These are phyloP conservation scores for Macadamia tetraphylla DNA, from an alignment of 164 flowering plant genomes.

Conservation along the genomic window DNA sequence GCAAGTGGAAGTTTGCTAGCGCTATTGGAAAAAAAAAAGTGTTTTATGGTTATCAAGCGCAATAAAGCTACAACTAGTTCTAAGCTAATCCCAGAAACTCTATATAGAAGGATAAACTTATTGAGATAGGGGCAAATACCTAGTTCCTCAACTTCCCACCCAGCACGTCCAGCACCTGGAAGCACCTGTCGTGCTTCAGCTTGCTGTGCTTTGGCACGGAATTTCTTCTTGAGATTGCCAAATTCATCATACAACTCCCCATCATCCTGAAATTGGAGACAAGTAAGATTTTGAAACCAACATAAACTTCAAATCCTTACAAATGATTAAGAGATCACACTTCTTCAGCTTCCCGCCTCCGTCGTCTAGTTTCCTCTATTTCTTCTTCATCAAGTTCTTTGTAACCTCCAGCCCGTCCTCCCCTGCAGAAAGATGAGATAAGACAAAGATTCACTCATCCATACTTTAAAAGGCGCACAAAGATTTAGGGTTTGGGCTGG, in stretches of 20 bases:
- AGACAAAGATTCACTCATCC: background rate
- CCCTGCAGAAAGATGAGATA: slow-evolving; percentile 38
- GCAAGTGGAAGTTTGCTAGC: too few species aligned
- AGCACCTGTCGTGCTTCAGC: slow-evolving; percentile 50
- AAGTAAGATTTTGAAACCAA: slow-evolving; percentile 3
- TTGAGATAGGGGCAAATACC: slow-evolving; percentile 36
- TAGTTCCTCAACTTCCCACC: slow-evolving; percentile 96
- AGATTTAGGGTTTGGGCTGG: too few species aligned
- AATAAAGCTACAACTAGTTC: too few species aligned
- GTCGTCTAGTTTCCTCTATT: slow-evolving; percentile 80
- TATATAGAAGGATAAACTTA: background rate
- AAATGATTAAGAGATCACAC: slow-evolving; percentile 29
- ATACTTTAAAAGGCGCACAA: background rate
- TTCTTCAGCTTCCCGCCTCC: slow-evolving; percentile 89
- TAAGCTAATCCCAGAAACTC: background rate
- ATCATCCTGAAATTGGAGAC: slow-evolving; percentile 64
- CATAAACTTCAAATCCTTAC: slow-evolving; percentile 3
- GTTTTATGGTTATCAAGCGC: too few species aligned
- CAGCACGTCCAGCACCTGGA: slow-evolving; percentile 94
- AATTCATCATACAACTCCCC: slow-evolving; percentile 99
- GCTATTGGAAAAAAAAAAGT: too few species aligned
- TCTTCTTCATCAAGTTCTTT: slow-evolving; percentile 99
- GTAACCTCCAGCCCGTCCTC: slow-evolving; percentile 98
- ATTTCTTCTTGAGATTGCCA: slow-evolving; percentile 96
- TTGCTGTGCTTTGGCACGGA: slow-evolving; percentile 79